These are phyloP conservation scores for Pythium chondricola DNA, from an alignment of 352 stramenopile species.

Conservation along the genomic window DNA sequence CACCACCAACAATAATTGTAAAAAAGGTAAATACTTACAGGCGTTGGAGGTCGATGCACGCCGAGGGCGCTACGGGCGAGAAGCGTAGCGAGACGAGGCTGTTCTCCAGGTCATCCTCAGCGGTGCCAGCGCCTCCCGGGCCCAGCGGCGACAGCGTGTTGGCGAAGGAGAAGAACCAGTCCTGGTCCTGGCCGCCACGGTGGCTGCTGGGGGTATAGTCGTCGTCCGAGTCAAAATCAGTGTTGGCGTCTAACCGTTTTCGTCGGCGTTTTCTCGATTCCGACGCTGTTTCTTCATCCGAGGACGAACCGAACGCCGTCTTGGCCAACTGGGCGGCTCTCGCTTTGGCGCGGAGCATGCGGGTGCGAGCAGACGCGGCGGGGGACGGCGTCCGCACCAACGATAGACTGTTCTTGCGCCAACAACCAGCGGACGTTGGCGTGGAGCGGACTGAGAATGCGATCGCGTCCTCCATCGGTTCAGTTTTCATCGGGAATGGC, in stretches of 20 bases:
- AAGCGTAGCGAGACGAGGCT: conserved; percentile 53
- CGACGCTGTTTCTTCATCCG: conserved; percentile 6
- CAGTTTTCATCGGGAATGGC: conserved; percentile 7
- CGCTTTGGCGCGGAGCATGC: conserved; percentile 1
- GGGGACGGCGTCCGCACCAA: conserved; percentile 19
- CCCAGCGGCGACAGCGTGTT: conserved; percentile 67
- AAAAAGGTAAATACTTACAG: conserved; percentile 34
- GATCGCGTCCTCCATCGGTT: conserved; percentile 9
- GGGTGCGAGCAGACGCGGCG: conserved; percentile 1
- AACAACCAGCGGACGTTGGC: conserved; percentile 1
- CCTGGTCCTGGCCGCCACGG: conserved; percentile 41
- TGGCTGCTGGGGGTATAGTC: conserved; percentile 33
- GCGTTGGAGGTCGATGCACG: conserved; percentile 51
- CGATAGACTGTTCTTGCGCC: conserved; percentile 20
- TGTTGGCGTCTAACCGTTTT: conserved; percentile 28
- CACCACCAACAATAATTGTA: background rate
- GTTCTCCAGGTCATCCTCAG: conserved; percentile 51
- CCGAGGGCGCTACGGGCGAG: conserved; percentile 49
- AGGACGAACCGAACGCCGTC: conserved; percentile 12
- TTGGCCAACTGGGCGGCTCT: background rate
- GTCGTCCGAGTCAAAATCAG: too few relatives aligned
- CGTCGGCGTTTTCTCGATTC: conserved; percentile 3
- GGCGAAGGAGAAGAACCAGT: conserved; percentile 78
- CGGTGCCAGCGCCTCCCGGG: conserved; percentile 16
- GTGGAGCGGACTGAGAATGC: conserved; percentile 3